Conservation (phyloP, 2,329 filamentous ascomycete genomes). For the Ophiosphaerella herpotricha region DNA sequence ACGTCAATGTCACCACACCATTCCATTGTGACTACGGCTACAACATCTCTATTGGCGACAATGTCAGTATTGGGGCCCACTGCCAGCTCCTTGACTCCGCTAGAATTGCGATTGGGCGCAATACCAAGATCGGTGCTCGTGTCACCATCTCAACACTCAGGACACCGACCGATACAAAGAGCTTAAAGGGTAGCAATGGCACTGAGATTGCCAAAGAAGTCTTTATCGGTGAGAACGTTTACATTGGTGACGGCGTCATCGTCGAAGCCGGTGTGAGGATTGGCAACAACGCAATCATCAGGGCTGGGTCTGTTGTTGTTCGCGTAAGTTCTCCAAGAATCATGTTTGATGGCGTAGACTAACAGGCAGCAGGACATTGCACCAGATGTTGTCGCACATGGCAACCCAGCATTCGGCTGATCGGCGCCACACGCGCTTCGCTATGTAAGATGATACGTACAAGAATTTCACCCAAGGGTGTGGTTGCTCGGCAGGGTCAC, state of each 20-base stretch:
- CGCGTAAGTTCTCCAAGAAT: conserved; percentile 49
- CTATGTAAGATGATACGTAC: not conserved
- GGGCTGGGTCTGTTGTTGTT: conserved; percentile 60
- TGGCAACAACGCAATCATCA: conserved; percentile 58
- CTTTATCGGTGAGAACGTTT: conserved; percentile 74
- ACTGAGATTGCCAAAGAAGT: conserved; percentile 72
- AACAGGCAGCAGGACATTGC: conserved; percentile 50
- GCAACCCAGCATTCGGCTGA: conserved; percentile 51
- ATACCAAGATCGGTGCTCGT: conserved; percentile 72
- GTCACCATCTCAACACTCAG: conserved; percentile 84
- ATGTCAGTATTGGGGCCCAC: conserved; percentile 80
- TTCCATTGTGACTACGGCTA: conserved; percentile 96
- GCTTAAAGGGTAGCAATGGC: conserved; percentile 74
- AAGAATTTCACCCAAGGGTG: not conserved
- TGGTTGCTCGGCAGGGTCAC: not conserved
- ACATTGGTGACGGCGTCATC: conserved; percentile 65
- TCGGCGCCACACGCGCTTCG: conserved; percentile 1
- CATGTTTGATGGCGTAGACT: conserved; percentile 8
- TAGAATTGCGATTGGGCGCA: conserved; percentile 78
- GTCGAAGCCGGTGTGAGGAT: conserved; percentile 63
- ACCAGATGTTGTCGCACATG: conserved; percentile 52
- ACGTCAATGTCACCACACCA: conserved; percentile 80
- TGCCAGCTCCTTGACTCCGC: conserved; percentile 89
- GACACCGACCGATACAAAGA: conserved; percentile 72
- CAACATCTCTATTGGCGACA: conserved; percentile 85